Conservation (phyloP, 305 asterid species). For the Fraxinus greggii region DNA sequence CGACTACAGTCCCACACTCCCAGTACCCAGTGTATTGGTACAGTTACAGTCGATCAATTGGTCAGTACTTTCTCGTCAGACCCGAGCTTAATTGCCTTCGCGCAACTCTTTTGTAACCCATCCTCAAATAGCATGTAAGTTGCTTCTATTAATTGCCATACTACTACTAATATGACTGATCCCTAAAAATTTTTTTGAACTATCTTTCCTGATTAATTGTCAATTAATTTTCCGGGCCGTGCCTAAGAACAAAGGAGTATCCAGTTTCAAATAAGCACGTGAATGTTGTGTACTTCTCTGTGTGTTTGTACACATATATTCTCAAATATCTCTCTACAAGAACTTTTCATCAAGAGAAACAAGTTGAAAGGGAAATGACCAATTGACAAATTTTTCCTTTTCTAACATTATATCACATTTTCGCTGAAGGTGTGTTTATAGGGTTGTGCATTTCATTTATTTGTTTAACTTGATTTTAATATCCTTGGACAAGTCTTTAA, state of each 20-base stretch:
- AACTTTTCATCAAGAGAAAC: not conserved
- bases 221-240: not conserved
- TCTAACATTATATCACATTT: not conserved
- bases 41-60: conserved; percentile 76
- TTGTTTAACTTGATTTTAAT: not conserved
- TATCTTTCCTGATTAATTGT: not conserved
- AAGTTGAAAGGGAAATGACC: not conserved
- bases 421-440: not conserved
- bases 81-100: conserved; percentile 94
- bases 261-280: not conserved
- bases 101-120: conserved; percentile 79
- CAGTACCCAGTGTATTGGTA: conserved; percentile 45
- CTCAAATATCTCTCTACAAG: not conserved
- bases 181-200: not conserved
- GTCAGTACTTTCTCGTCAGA: conserved; percentile 89
- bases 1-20: conserved; percentile 45
- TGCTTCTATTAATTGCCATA: not conserved
- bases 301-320: not conserved
- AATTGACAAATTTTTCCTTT: not conserved
- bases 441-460: not conserved
- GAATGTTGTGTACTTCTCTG: not conserved
- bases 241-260: not conserved
- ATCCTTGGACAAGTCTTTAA: not conserved
- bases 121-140: conserved; percentile 74
- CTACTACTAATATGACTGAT: conserved; percentile 10